Evolutionary conservation across 306 rosid species (phyloP).

Genomic region (Fragaria nilgerrensis): DNA sequence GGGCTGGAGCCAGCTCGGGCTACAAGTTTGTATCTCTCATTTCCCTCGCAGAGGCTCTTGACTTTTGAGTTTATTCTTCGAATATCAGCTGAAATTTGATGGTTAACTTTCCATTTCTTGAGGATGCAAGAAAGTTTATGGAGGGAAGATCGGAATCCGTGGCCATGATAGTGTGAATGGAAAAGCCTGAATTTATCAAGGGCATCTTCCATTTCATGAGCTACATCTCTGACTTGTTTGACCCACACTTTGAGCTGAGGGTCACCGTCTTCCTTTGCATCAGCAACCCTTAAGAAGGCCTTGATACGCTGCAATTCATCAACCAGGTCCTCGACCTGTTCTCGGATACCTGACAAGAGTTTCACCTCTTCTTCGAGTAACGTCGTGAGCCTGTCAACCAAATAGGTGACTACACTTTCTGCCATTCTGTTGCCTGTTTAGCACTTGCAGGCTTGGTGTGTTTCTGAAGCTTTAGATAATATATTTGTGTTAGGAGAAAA

Average conservation of each 20-base stretch:
- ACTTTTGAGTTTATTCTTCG: constrained; percentile 19
- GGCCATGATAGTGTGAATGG: background rate
- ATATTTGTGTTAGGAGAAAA: background rate
- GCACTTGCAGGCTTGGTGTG: background rate
- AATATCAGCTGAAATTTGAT: constrained; percentile 3
- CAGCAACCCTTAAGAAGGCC: constrained; percentile 31
- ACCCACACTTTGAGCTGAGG: constrained; percentile 26
- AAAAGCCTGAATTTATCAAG: constrained; percentile 27
- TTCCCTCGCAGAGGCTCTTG: background rate
- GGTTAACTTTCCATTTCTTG: constrained; percentile 6
- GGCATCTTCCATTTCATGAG: constrained; percentile 33
- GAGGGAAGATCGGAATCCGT: background rate
- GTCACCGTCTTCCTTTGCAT: constrained; percentile 28
- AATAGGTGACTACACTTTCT: constrained; percentile 42
- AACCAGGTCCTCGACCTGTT: constrained; percentile 11
- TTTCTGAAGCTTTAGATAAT: background rate
- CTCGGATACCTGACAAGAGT: constrained; percentile 31
- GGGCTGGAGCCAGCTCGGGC: constrained; percentile 29
- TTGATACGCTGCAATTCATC: constrained; percentile 24
- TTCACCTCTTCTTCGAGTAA: constrained; percentile 44
- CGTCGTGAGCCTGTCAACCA: constrained; percentile 32
- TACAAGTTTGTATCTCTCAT: background rate
- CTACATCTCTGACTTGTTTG: constrained; percentile 28
- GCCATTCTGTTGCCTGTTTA: constrained; percentile 32
- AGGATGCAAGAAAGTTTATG: constrained; percentile 4